Percentiles rank a stretch among this genome's conserved stretches.
Conservation (phyloP, 306 rosid species). For the Datisca glomerata region DNA sequence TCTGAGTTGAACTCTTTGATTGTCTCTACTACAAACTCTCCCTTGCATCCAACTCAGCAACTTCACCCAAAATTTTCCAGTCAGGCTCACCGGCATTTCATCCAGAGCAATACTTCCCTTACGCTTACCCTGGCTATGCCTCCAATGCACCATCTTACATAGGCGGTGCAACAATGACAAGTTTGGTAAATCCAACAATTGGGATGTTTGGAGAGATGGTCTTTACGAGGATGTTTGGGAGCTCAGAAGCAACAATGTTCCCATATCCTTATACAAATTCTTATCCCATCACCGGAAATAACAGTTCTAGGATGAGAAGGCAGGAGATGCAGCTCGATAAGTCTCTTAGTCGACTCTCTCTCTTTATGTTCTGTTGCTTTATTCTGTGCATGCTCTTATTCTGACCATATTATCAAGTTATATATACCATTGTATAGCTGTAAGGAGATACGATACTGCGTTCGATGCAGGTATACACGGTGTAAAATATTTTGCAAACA, state of each 20-base stretch:
- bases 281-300: constrained; percentile 23
- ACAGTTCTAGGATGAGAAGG: constrained; percentile 63
- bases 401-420: no score
- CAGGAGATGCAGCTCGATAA: constrained; percentile 73
- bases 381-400: constrained; percentile 74
- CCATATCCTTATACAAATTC: constrained; percentile 25
- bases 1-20: constrained; percentile 20
- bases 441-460: no score
- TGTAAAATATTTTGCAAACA: no score
- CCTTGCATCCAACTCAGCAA: constrained; percentile 25
- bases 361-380: constrained; percentile 64
- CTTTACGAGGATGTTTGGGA: constrained; percentile 56
- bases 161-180: constrained; percentile 42
- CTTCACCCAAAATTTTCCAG: constrained; percentile 35
- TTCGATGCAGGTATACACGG: no score
- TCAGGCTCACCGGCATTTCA: constrained; percentile 31
- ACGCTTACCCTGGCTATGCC: constrained; percentile 33
- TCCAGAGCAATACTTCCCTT: constrained; percentile 41
- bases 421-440: no score
- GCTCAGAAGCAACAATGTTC: constrained; percentile 32
- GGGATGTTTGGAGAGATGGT: constrained; percentile 68
- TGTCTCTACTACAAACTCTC: constrained; percentile 19
- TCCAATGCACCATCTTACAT: constrained; percentile 30
- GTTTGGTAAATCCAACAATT: constrained; percentile 45
- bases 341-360: constrained; percentile 60